These are phyloP conservation scores for Phycomyces nitens DNA, from an alignment of 192 early-diverging fungal species.

Conservation along the genomic window DNA sequence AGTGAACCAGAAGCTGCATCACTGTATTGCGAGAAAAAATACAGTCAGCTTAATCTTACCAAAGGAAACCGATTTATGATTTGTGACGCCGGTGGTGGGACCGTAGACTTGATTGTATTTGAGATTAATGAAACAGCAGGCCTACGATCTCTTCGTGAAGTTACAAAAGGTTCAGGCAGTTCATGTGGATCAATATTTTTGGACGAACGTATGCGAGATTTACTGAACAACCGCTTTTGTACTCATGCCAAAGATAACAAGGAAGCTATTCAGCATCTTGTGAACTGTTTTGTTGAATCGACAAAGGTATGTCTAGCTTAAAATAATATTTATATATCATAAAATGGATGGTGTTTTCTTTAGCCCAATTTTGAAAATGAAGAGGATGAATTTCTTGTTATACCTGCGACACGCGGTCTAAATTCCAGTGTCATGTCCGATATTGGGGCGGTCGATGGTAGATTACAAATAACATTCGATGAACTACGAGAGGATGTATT, in stretches of 20 bases:
- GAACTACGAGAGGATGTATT: conserved; percentile 46
- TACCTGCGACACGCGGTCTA: conserved; percentile 38
- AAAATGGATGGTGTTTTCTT: conserved; percentile 23
- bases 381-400: conserved; percentile 41
- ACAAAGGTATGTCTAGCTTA: too few species aligned
- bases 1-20: conserved; percentile 49
- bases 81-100: conserved; percentile 53
- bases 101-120: conserved; percentile 52
- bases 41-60: conserved; percentile 38
- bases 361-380: conserved; percentile 47
- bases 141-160: conserved; percentile 36
- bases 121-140: conserved; percentile 31
- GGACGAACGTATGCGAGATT: conserved; percentile 37
- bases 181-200: conserved; percentile 47
- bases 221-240: conserved; percentile 39
- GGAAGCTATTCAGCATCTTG: conserved; percentile 8
- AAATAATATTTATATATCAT: too few species aligned
- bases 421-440: conserved; percentile 29
- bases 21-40: conserved; percentile 44
- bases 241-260: conserved; percentile 4
- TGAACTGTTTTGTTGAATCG: conserved; percentile 35
- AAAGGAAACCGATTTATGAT: conserved; percentile 46
- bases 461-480: conserved; percentile 31
- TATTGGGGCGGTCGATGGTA: conserved; percentile 40
- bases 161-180: conserved; percentile 43